phyloP scores from a whole-genome alignment of 768 basidiomycete species.

The Collybia nuda region DNA sequence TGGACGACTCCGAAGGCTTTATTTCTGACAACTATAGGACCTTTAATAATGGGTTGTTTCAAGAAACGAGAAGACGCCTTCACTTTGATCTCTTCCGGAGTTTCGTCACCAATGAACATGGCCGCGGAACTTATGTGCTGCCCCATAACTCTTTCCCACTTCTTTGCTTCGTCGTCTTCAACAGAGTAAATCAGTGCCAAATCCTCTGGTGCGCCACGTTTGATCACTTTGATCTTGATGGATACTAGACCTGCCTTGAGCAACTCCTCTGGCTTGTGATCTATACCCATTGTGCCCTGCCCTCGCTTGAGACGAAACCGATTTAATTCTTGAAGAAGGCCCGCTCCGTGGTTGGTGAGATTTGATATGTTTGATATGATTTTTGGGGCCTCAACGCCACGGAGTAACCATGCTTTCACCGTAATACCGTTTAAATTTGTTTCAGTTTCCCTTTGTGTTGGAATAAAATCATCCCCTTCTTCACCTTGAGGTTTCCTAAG shows the following conservation, averaged over 20 bases:
- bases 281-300: slow-evolving; percentile 34
- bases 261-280: slow-evolving; percentile 40
- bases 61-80: neutral
- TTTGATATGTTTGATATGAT: slow-evolving; percentile 43
- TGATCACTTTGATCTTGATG: slow-evolving; percentile 61
- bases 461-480: slow-evolving; percentile 36
- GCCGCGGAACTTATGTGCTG: slow-evolving; percentile 5
- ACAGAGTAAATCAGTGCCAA: slow-evolving; percentile 72
- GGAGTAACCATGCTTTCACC: slow-evolving; percentile 67
- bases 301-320: slow-evolving; percentile 55
- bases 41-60: neutral
- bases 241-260: slow-evolving; percentile 64
- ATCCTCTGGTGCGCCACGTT: slow-evolving; percentile 73
- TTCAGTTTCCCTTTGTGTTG: slow-evolving; percentile 57
- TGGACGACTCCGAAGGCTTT: slow-evolving; percentile 36
- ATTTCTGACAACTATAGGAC: slow-evolving; percentile 42
- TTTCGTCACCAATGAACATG: slow-evolving; percentile 20
- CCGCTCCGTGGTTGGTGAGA: slow-evolving; percentile 38
- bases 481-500: slow-evolving; percentile 22
- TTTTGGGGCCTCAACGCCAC: slow-evolving; percentile 46
- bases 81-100: slow-evolving; percentile 27
- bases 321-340: slow-evolving; percentile 57
- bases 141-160: slow-evolving; percentile 41
- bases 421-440: slow-evolving; percentile 8
- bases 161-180: slow-evolving; percentile 48